Base-by-base conservation (phyloP, 2,329 filamentous ascomycete species). In the Colletotrichum tropicicola region DNA sequence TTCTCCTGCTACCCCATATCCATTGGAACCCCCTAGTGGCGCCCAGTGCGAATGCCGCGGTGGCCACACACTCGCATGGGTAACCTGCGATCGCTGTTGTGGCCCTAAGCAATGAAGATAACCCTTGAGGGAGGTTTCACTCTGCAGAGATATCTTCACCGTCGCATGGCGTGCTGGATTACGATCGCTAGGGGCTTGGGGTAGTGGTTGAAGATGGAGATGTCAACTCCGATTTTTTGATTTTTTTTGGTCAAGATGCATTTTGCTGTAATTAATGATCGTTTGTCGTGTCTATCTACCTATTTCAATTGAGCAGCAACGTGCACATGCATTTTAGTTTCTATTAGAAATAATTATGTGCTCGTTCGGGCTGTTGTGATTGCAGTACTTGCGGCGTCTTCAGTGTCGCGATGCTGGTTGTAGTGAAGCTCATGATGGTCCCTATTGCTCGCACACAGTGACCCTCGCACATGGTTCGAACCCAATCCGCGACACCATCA, bases 141-240 rank as follows among this genome's bases (percentile, higher is more conserved):
- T 89, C 87, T 89, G 88, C 88, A 91, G 86, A 90, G 88, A 77
- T 77, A 82, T 88, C 84, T 87, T 86, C 87, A 87, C 88, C 88
- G 86, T 89, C 84, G 84, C 83, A 83, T 90, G 88, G 89, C 89
- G 87, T 80, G 82, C 79, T 87, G 88, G 88, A 91, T 85, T 78
- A 89, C 88, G 87, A 84, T 83, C 81, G 83, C 80, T 82, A 75
- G 82, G 85, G 85, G 86, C 78, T 79, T 89, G 87, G 83, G 82
- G 79, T 82, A 79, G 79, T 73, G 75, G 75, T 74, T 77, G 77
- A 82, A 83, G 85, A 86, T 86, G 82, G 86, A 82, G 80, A 80
- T 75, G 80, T 78, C 84, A 71, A 87, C 84, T 80, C 75, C 76
- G 51, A 55, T 75, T 71, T 71, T 75, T 78, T 77, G 66, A 72